Evolutionary conservation across 345 rosid genomes (phyloP).

Genomic region (Viola odorata): DNA sequence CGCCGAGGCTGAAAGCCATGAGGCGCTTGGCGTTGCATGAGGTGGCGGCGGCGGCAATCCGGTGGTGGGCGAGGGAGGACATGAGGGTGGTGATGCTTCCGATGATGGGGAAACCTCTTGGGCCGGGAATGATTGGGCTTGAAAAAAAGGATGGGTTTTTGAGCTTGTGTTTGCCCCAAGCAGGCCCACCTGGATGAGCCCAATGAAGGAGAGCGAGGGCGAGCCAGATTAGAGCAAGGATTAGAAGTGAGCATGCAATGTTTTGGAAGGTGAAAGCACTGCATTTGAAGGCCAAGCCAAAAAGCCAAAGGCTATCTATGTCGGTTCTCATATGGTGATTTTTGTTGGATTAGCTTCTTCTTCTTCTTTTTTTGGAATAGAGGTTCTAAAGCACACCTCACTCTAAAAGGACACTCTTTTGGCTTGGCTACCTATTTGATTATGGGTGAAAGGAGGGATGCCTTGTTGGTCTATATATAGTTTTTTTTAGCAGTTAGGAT

Average conservation of each 20-base stretch:
- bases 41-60: slow-evolving; percentile 39
- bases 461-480: no score
- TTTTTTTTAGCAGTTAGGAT: no score
- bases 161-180: slow-evolving; percentile 52
- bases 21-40: slow-evolving; percentile 44
- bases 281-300: slow-evolving; percentile 58
- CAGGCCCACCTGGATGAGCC: slow-evolving; percentile 67
- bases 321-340: slow-evolving; percentile 11
- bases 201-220: slow-evolving; percentile 40
- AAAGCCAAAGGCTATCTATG: slow-evolving; percentile 17
- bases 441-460: no score
- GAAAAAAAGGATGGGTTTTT: slow-evolving; percentile 11
- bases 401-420: no score
- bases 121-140: slow-evolving; percentile 53
- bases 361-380: no score
- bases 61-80: slow-evolving; percentile 54
- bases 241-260: slow-evolving; percentile 35
- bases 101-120: slow-evolving; percentile 55
- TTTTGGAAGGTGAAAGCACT: slow-evolving; percentile 34
- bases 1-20: slow-evolving; percentile 69
- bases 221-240: slow-evolving; percentile 32
- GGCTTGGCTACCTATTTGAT: no score
- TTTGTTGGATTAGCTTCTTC: neutral
- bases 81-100: slow-evolving; percentile 60
- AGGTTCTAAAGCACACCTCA: no score